phyloP scores from a whole-genome alignment of 176 grass and related monocot species.

The Chloris gayana region DNA sequence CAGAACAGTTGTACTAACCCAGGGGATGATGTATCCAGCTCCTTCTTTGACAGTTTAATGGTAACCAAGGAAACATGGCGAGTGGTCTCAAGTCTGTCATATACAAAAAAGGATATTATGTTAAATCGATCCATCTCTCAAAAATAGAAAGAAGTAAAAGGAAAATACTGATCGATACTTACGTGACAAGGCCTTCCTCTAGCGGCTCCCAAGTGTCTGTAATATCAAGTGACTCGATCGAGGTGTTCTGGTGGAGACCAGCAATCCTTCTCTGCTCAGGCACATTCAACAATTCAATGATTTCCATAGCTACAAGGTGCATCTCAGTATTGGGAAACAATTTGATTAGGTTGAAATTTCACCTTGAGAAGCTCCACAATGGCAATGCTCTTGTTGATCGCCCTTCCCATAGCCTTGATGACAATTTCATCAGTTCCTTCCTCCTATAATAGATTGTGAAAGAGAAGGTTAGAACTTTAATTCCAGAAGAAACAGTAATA shows the following conservation, averaged over 20 bases:
- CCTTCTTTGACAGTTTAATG: constrained; percentile 77
- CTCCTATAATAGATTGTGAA: constrained; percentile 44
- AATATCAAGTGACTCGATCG: constrained; percentile 64
- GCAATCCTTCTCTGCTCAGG: constrained; percentile 67
- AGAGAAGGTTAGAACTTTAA: background rate
- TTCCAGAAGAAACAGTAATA: background rate
- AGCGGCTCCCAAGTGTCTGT: constrained; percentile 82
- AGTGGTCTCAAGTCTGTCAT: constrained; percentile 65
- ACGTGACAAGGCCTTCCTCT: constrained; percentile 72
- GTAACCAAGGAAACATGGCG: constrained; percentile 76
- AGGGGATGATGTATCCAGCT: constrained; percentile 61
- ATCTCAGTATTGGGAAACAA: background rate
- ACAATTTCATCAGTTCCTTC: constrained; percentile 43
- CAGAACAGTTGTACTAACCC: constrained; percentile 42
- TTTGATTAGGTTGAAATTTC: background rate
- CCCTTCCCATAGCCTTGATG: constrained; percentile 80
- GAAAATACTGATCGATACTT: background rate
- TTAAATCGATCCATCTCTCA: background rate
- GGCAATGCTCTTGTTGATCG: constrained; percentile 65
- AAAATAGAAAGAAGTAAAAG: background rate
- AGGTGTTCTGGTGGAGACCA: constrained; percentile 65
- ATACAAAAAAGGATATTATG: background rate
- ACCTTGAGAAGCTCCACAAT: constrained; percentile 82
- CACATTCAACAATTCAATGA: background rate
- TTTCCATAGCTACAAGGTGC: background rate